Percentiles rank a stretch among this genome's conserved stretches.
Evolutionary conservation across 345 rosid species (phyloP).

Genomic region (Pseudoturritis turrita): DNA sequence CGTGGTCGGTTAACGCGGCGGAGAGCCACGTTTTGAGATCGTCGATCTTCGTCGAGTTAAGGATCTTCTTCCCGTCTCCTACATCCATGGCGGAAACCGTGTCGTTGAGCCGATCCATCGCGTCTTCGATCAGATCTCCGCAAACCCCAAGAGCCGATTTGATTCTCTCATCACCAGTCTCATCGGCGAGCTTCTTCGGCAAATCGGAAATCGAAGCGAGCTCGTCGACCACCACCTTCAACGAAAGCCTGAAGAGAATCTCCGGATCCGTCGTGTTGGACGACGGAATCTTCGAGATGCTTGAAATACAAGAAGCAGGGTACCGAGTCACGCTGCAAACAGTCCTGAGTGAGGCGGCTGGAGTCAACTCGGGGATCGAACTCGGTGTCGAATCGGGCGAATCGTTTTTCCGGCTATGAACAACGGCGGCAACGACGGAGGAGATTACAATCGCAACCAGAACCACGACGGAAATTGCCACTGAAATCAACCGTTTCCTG

Average conservation of each 20-base stretch:
- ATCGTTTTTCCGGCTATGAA: constrained; percentile 33
- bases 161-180: constrained; percentile 31
- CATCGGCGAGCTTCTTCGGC: constrained; percentile 25
- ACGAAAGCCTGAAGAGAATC: constrained; percentile 50
- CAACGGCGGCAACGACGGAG: constrained; percentile 45
- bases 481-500: constrained; percentile 46
- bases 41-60: constrained; percentile 37
- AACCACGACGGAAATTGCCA: constrained; percentile 38
- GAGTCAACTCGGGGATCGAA: constrained; percentile 37
- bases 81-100: constrained; percentile 45
- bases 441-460: constrained; percentile 45
- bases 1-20: constrained; percentile 63
- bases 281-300: constrained; percentile 50
- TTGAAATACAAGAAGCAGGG: constrained; percentile 56
- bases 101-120: constrained; percentile 60
- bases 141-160: constrained; percentile 53
- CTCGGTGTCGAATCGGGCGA: constrained; percentile 22
- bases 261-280: constrained; percentile 55
- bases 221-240: constrained; percentile 46
- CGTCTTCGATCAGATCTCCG: constrained; percentile 55
- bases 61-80: constrained; percentile 26
- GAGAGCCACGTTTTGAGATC: constrained; percentile 78
- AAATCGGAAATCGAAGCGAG: constrained; percentile 34
- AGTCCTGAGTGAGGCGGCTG: constrained; percentile 55
- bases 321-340: constrained; percentile 67